These are phyloP conservation scores for Rhodotorula sp. DNA, from an alignment of 1,284 basidiomycete species.

Conservation along the genomic window DNA sequence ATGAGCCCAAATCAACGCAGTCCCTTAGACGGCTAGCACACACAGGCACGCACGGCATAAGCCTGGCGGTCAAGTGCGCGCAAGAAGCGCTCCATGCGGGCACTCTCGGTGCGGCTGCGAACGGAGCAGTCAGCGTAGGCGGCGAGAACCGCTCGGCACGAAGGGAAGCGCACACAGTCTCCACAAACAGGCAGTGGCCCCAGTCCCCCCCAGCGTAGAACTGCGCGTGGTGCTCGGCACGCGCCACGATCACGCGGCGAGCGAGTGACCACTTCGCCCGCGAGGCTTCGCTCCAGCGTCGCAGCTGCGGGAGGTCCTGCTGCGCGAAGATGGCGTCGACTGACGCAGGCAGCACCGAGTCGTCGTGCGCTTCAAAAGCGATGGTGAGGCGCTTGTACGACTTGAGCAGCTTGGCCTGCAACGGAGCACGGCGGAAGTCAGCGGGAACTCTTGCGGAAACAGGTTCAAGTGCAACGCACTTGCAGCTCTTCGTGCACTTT, in stretches of 20 bases:
- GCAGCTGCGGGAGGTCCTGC: conserved; percentile 14
- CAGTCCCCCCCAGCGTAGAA: conserved; percentile 44
- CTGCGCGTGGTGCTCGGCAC: conserved; percentile 42
- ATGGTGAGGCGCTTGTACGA: conserved; percentile 40
- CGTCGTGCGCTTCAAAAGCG: conserved; percentile 32
- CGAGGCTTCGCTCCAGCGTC: conserved; percentile 25
- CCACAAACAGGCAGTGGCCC: conserved; percentile 39
- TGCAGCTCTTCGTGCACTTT: conserved; percentile 40
- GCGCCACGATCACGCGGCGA: conserved; percentile 28
- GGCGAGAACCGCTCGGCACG: too few species aligned
- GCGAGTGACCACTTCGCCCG: conserved; percentile 38
- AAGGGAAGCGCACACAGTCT: conserved; percentile 18
- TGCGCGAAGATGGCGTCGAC: conserved; percentile 10
- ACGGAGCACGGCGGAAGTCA: neutral
- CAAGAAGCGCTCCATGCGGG: conserved; percentile 21
- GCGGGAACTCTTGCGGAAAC: too few species aligned
- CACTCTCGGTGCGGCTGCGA: conserved; percentile 6
- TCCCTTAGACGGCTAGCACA: neutral
- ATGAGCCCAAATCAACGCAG: neutral
- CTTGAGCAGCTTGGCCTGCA: conserved; percentile 42
- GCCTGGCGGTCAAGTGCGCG: conserved; percentile 25
- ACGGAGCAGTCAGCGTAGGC: too few species aligned
- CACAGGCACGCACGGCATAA: conserved; percentile 9
- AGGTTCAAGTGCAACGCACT: neutral
- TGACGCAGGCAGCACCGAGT: conserved; percentile 9